Evolutionary conservation across 2,329 filamentous ascomycete species (phyloP).

Genomic region (Sporothrix luriei): DNA sequence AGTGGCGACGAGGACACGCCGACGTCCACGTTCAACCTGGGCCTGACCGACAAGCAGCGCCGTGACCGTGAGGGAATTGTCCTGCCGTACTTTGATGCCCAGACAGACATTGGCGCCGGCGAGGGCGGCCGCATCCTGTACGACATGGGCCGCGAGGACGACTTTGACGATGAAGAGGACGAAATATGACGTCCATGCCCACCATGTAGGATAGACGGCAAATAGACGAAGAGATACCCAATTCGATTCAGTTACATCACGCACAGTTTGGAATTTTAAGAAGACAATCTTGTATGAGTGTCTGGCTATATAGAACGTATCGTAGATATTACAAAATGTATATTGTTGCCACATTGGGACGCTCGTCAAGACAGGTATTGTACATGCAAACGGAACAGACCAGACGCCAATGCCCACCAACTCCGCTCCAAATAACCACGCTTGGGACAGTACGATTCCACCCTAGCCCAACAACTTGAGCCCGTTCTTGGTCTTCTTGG

Average conservation of each 20-base stretch:
- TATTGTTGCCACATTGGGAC: too few species aligned
- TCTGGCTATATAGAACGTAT: too few species aligned
- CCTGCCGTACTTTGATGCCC: slow-evolving; percentile 94
- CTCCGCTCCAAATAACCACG: background rate
- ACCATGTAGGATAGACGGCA: background rate
- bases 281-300: too few species aligned
- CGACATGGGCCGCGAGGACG: slow-evolving; percentile 94
- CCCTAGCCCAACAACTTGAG: slow-evolving; percentile 60
- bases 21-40: slow-evolving; percentile 77
- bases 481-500: slow-evolving; percentile 68
- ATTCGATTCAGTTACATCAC: background rate
- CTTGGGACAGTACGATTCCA: background rate
- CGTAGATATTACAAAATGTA: too few species aligned
- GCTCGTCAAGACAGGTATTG: too few species aligned
- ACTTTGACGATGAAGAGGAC: slow-evolving; percentile 72
- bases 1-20: slow-evolving; percentile 54
- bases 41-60: slow-evolving; percentile 87
- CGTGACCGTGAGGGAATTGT: slow-evolving; percentile 85
- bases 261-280: background rate
- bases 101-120: slow-evolving; percentile 74
- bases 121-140: slow-evolving; percentile 94
- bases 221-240: background rate
- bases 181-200: slow-evolving; percentile 60
- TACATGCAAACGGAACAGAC: background rate
- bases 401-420: slow-evolving; percentile 14